Evolutionary conservation across 192 early-diverging fungal species (phyloP).

Genomic region (Backusella luteola): DNA sequence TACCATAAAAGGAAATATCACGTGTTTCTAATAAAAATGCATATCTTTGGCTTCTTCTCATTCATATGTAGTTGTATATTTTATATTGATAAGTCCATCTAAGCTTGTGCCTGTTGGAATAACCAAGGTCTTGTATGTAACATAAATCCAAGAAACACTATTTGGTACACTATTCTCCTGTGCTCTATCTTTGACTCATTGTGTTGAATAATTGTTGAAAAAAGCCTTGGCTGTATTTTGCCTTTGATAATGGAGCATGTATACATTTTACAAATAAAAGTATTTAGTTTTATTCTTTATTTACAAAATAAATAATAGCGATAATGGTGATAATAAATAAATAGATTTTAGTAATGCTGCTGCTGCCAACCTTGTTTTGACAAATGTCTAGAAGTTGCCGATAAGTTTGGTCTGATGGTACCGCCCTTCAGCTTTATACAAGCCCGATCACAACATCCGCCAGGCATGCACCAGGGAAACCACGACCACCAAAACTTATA

Average conservation of each 20-base stretch:
- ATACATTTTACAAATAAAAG: neutral
- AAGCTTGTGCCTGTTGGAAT: no score
- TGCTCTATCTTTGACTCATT: no score
- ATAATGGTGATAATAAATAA: neutral
- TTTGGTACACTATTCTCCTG: no score
- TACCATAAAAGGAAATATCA: no score
- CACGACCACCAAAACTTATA: conserved; percentile 17
- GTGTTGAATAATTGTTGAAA: no score
- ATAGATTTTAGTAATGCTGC: conserved; percentile 4
- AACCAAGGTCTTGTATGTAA: no score
- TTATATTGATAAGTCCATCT: no score
- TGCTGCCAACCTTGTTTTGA: conserved; percentile 15
- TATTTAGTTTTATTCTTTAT: neutral
- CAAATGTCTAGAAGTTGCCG: neutral
- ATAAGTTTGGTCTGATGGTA: neutral
- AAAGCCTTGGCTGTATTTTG: no score
- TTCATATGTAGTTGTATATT: no score
- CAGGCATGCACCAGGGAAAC: conserved; percentile 15
- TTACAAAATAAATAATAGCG: conserved; percentile 2
- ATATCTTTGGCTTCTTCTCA: neutral
- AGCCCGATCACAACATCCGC: conserved; percentile 9
- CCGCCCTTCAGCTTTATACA: neutral
- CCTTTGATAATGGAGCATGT: no score
- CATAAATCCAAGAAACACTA: no score
- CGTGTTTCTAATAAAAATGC: neutral